phyloP scores from a whole-genome alignment of 768 basidiomycete species.

The Lactifluus volemus region DNA sequence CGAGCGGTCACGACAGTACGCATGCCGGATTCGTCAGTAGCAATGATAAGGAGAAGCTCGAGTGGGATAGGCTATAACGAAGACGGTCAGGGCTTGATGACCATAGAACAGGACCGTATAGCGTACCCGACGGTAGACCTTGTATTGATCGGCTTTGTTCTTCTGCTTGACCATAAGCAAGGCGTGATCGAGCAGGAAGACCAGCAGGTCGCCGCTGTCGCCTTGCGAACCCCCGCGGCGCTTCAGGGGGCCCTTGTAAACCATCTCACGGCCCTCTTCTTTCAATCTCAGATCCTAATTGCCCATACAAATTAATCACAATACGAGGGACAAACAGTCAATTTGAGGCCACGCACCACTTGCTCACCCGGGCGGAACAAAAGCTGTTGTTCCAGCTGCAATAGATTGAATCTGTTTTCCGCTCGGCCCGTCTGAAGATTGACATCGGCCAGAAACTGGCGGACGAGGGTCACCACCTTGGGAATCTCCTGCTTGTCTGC shows the following conservation, averaged over 20 bases:
- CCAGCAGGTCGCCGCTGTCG: conserved; percentile 83
- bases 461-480: conserved; percentile 67
- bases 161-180: conserved; percentile 91
- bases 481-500: conserved; percentile 74
- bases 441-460: conserved; percentile 78
- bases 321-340: neutral
- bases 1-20: conserved; percentile 28
- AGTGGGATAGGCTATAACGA: conserved; percentile 80
- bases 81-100: neutral
- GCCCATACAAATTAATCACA: neutral
- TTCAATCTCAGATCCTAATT: conserved; percentile 71
- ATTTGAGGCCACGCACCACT: conserved; percentile 48
- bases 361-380: conserved; percentile 84
- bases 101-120: neutral
- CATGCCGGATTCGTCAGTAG: conserved; percentile 51
- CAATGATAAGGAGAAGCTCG: conserved; percentile 78
- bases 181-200: conserved; percentile 96
- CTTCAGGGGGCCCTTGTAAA: conserved; percentile 85
- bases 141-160: conserved; percentile 85
- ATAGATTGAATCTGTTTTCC: conserved; percentile 92
- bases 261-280: conserved; percentile 84
- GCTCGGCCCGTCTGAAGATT: conserved; percentile 92
- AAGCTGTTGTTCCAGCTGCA: conserved; percentile 89
- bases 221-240: conserved; percentile 64
- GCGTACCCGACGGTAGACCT: conserved; percentile 87